phyloP scores from a whole-genome alignment of 495 filamentous ascomycete genomes.

The Penicillium waksmanii region DNA sequence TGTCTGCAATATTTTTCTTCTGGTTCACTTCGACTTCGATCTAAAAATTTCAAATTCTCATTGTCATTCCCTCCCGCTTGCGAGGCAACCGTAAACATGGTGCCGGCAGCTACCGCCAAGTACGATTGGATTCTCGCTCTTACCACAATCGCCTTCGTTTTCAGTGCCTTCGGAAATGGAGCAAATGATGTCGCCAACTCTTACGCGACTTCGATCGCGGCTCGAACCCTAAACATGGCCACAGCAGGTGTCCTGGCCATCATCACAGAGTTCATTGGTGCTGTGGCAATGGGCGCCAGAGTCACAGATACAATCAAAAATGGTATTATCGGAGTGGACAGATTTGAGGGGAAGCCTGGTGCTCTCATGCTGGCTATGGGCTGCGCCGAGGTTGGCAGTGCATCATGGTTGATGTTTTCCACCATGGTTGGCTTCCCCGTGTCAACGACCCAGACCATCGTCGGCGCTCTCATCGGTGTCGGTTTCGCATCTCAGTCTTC shows the following conservation, averaged over 20 bases:
- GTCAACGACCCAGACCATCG: constrained; percentile 67
- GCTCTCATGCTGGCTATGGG: constrained; percentile 65
- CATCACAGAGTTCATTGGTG: constrained; percentile 58
- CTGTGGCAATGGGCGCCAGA: constrained; percentile 64
- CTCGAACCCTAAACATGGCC: constrained; percentile 42
- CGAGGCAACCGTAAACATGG: neutral
- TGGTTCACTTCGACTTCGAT: neutral
- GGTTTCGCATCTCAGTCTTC: constrained; percentile 62
- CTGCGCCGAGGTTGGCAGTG: constrained; percentile 62
- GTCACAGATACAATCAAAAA: constrained; percentile 70
- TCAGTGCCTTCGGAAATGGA: constrained; percentile 50
- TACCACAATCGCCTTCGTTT: constrained; percentile 47
- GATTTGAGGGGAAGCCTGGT: constrained; percentile 55
- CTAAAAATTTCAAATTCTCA: neutral
- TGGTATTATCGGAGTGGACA: constrained; percentile 59
- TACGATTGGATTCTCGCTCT: constrained; percentile 56
- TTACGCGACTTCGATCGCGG: constrained; percentile 46
- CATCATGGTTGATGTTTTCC: constrained; percentile 61
- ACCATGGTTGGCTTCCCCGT: constrained; percentile 62
- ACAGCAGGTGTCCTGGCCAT: constrained; percentile 40
- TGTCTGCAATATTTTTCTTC: neutral
- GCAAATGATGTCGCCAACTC: constrained; percentile 53
- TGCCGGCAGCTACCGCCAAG: constrained; percentile 30
- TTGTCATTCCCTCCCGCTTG: too few species aligned
- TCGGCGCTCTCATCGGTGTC: constrained; percentile 65